Percentiles rank a stretch among this genome's conserved stretches.
Conservation (phyloP, 768 basidiomycete genomes). For the Tricholoma bakamatsutake region DNA sequence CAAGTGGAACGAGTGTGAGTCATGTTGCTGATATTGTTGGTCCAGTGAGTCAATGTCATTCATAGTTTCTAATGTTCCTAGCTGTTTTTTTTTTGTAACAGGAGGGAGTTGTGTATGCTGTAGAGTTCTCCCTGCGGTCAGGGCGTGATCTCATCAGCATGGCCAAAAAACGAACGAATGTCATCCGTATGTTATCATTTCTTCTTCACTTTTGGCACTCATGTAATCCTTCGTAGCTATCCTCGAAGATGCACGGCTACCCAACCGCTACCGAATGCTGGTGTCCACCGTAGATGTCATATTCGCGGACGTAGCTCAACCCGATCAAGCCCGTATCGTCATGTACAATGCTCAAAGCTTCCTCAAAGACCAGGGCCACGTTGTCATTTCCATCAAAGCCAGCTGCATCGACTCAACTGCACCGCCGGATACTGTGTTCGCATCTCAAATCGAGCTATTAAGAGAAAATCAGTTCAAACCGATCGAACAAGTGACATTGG, state of each 20-base stretch:
- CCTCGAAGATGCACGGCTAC: conserved; percentile 94
- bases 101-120: conserved; percentile 97
- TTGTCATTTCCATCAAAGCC: conserved; percentile 97
- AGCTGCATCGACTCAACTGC: conserved; percentile 98
- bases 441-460: conserved; percentile 77
- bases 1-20: conserved; percentile 95
- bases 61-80: neutral
- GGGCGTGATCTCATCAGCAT: conserved; percentile 98
- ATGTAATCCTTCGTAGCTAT: conserved; percentile 52
- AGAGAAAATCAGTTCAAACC: conserved; percentile 83
- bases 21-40: conserved; percentile 99
- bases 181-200: conserved; percentile 69
- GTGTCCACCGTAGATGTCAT: conserved; percentile 94
- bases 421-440: conserved; percentile 85
- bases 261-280: conserved; percentile 96
- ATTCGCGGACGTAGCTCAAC: conserved; percentile 97
- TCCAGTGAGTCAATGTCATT: conserved; percentile 50
- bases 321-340: conserved; percentile 98
- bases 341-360: conserved; percentile 90
- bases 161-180: conserved; percentile 99
- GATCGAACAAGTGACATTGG: conserved; percentile 91
- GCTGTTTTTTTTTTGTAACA: conserved; percentile 22
- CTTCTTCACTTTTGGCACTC: neutral
- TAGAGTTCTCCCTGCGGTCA: conserved; percentile 95
- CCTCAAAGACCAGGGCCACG: conserved; percentile 89